Percentiles rank a stretch among this genome's conserved stretches.
phyloP scores from a whole-genome alignment of 176 grass and related monocot species.

The Zoysia japonica region DNA sequence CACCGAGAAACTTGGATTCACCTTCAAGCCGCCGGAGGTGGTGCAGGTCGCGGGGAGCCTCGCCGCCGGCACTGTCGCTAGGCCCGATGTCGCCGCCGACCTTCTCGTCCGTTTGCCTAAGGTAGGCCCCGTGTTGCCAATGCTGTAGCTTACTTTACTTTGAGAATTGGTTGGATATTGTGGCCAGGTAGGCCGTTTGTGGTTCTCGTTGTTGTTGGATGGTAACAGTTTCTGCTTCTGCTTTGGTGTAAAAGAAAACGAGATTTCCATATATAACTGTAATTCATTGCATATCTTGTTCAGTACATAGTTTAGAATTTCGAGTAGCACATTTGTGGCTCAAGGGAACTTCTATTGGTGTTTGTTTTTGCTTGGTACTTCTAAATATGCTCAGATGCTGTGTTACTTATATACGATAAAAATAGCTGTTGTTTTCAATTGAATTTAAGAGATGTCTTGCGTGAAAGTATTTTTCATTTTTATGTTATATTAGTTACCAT shows the following conservation, averaged over 20 bases:
- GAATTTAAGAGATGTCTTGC: neutral
- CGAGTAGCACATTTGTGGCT: neutral
- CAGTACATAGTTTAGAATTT: neutral
- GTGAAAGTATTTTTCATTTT: neutral
- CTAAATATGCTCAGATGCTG: neutral
- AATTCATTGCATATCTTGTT: neutral
- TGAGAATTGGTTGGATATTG: neutral
- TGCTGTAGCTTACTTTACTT: neutral
- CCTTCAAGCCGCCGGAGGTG: constrained; percentile 59
- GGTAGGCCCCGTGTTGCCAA: constrained; percentile 21
- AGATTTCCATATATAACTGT: too few relatives aligned
- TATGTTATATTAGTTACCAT: neutral
- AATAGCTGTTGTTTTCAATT: neutral
- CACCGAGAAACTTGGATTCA: constrained; percentile 57
- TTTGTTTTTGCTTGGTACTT: constrained; percentile 1
- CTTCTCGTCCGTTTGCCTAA: constrained; percentile 86
- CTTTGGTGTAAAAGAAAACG: too few relatives aligned
- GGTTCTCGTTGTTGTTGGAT: too few relatives aligned
- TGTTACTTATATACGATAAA: neutral
- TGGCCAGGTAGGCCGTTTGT: too few relatives aligned
- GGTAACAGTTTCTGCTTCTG: too few relatives aligned
- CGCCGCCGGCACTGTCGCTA: constrained; percentile 52
- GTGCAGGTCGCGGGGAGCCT: constrained; percentile 65
- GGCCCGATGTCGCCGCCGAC: constrained; percentile 72
- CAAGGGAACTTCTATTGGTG: neutral